Base-by-base conservation (phyloP, 1,284 basidiomycete species). In the Ganoderma leucocontextum region DNA sequence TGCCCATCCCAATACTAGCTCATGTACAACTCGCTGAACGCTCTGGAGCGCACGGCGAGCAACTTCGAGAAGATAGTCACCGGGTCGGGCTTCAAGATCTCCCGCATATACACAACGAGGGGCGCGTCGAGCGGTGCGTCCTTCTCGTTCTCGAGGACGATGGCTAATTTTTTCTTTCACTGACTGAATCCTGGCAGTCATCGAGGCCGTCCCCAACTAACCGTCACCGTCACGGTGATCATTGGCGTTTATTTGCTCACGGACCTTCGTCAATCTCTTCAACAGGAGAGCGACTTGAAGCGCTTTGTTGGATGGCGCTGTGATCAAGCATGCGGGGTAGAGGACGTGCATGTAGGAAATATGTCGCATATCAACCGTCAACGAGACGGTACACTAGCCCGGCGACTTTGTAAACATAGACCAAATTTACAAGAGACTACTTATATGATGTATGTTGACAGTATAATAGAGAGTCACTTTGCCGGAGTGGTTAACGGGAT, bases 401-500 rank as follows among this genome's bases (percentile, higher is more conserved):
- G n/a, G n/a, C n/a, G 2, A 29, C 29, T 29, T 29, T 29, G 29
- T 29, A 29, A 29, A 29, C 29, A 29, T 29, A 1, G 29, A 2
- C 29, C 29, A 29, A 29, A 29, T 29, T 29, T 2, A 1, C 29
- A 29, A 29, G 1, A 29, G 1, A 29, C 29, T 29, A 29, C 29
- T 29, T 29, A 29, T 29, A 29, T 2, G 2, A 29, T 29, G 2
- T 29, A 29, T n/a, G n/a, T n/a, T n/a, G n/a, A n/a, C n/a, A n/a
- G n/a, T n/a, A n/a, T n/a, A n/a, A n/a, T n/a, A n/a, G n/a, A n/a
- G n/a, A n/a, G 91, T 91, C 91, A 91, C 91, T 91, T 93, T 92
- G 91, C 91, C 91, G 90, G 91, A 93, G 91, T 92, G 91, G 91
- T 93, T 92, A 92, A 92, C 91, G 91, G 91, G 91, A 92, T 93